phyloP scores from a whole-genome alignment of 1,284 basidiomycete species.

The Ustilago trichophora region DNA sequence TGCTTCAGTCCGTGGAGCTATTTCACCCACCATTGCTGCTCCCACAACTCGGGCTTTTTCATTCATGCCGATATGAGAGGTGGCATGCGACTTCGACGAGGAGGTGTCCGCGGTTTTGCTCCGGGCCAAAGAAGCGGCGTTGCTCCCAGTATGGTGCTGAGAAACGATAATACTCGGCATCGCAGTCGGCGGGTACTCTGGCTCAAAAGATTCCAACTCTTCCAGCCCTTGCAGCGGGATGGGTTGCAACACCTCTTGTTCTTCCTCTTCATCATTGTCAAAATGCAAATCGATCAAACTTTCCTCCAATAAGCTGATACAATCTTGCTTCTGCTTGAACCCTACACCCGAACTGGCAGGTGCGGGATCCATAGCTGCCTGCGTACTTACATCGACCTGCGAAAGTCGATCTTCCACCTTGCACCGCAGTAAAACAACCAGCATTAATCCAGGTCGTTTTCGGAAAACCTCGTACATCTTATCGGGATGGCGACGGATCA shows the following conservation, averaged over 20 bases:
- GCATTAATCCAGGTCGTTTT: constrained; percentile 14
- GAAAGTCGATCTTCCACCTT: constrained; percentile 22
- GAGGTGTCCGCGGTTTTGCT: too few species aligned
- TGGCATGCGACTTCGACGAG: too few species aligned
- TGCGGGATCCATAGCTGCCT: neutral
- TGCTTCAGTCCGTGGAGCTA: too few species aligned
- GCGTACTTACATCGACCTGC: neutral
- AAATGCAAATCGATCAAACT: constrained; percentile 24
- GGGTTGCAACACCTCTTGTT: too few species aligned
- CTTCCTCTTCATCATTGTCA: constrained; percentile 12
- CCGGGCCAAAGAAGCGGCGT: too few species aligned
- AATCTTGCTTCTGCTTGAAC: neutral
- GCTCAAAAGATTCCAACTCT: too few species aligned
- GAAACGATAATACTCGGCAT: constrained; percentile 23
- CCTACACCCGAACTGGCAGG: neutral
- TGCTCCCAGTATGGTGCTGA: constrained; percentile 11
- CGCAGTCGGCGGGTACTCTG: too few species aligned
- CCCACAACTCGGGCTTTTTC: too few species aligned
- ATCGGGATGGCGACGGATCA: constrained; percentile 30
- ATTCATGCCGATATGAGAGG: too few species aligned
- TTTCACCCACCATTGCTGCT: too few species aligned
- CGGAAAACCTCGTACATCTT: constrained; percentile 20
- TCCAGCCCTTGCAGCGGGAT: too few species aligned
- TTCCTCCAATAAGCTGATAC: constrained; percentile 11
- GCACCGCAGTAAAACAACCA: constrained; percentile 25